Conservation (phyloP, 441 rosid species). For the Euphorbia celastroides region DNA sequence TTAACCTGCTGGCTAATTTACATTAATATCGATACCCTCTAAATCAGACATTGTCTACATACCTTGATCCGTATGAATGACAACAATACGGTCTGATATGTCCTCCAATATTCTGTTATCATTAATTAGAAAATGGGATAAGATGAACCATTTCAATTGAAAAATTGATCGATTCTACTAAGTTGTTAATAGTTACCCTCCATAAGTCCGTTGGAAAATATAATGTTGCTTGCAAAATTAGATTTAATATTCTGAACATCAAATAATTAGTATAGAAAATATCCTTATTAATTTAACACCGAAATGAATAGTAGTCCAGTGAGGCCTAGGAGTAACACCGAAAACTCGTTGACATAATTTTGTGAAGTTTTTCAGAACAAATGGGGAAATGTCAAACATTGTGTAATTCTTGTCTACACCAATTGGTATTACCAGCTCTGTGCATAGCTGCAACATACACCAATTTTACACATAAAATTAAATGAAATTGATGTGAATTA, state of each 20-base stretch:
- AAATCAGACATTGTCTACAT: too few species aligned
- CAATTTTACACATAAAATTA: neutral
- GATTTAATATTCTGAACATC: neutral
- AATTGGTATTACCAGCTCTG: constrained; percentile 19
- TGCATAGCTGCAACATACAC: constrained; percentile 20
- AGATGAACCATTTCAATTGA: too few species aligned
- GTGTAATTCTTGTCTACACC: constrained; percentile 17
- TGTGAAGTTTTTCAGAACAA: constrained; percentile 13
- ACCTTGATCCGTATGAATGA: constrained; percentile 1
- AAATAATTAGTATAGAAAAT: neutral
- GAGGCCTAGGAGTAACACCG: constrained; percentile 21
- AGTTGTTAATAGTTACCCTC: neutral
- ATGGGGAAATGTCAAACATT: constrained; percentile 24
- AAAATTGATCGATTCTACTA: too few species aligned
- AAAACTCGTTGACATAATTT: constrained; percentile 1
- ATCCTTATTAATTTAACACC: too few species aligned
- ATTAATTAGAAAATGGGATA: too few species aligned
- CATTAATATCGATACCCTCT: too few species aligned
- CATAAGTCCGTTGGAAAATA: constrained; percentile 1
- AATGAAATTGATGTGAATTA: too few species aligned
- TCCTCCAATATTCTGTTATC: neutral
- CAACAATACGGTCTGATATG: neutral
- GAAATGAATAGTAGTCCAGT: constrained; percentile 27
- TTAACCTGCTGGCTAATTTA: neutral
- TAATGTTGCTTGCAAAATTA: constrained; percentile 7